These are phyloP conservation scores for Fusarium foetens DNA, from an alignment of 2,329 filamentous ascomycete genomes.

Conservation along the genomic window DNA sequence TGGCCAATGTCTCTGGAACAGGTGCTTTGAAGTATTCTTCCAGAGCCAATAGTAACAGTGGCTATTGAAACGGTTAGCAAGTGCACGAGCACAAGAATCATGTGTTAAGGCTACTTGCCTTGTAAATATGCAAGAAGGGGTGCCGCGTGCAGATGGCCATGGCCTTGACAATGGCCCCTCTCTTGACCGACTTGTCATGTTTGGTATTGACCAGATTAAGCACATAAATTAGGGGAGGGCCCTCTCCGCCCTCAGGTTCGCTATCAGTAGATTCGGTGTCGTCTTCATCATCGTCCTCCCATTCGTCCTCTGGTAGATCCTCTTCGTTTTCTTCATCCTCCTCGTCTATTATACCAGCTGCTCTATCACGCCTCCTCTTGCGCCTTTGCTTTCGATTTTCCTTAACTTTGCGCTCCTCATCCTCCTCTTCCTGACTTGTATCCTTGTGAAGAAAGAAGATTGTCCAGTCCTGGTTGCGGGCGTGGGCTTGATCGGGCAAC, in stretches of 20 bases:
- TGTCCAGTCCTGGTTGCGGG: conserved; percentile 96
- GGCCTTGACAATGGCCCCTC: conserved; percentile 94
- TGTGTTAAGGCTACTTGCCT: conserved; percentile 63
- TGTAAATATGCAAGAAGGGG: conserved; percentile 98
- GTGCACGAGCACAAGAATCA: neutral
- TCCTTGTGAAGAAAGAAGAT: conserved; percentile 99
- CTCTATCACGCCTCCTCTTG: conserved; percentile 62
- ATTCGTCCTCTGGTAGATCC: conserved; percentile 59
- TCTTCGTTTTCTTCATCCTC: conserved; percentile 56
- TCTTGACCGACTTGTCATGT: conserved; percentile 90
- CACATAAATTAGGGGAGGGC: conserved; percentile 94
- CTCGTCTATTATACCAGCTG: conserved; percentile 59
- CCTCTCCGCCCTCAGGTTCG: conserved; percentile 78
- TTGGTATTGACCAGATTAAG: conserved; percentile 98
- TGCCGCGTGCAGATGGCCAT: conserved; percentile 99
- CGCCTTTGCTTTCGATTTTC: conserved; percentile 63
- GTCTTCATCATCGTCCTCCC: conserved; percentile 59
- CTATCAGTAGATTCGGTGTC: conserved; percentile 66
- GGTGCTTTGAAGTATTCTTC: conserved; percentile 98
- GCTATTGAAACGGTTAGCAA: conserved; percentile 60
- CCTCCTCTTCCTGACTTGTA: conserved; percentile 83
- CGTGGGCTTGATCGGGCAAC: conserved; percentile 96
- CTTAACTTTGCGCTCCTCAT: conserved; percentile 71
- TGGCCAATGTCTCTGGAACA: conserved; percentile 84
- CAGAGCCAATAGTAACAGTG: conserved; percentile 86